These are phyloP conservation scores for Saccharomycopsis malanga DNA, from an alignment of 805 yeast genomes.

Conservation along the genomic window DNA sequence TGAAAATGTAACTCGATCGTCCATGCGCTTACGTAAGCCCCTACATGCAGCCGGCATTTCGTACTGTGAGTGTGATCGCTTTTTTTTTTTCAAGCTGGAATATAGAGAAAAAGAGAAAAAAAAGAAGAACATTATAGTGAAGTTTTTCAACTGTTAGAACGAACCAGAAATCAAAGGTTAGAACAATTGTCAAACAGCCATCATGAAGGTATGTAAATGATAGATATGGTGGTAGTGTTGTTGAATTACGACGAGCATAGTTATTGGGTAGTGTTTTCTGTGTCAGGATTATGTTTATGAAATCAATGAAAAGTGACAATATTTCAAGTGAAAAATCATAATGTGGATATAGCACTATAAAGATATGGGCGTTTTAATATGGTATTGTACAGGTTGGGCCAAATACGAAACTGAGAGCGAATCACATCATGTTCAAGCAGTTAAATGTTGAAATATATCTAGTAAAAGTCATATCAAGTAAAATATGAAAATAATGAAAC, in stretches of 20 bases:
- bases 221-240: neutral
- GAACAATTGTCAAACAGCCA: slow-evolving; percentile 24
- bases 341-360: too few relatives aligned
- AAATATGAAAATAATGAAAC: too few relatives aligned
- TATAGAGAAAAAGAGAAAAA: neutral
- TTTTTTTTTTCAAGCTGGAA: neutral
- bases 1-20: too few relatives aligned
- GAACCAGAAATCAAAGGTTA: neutral
- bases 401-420: too few relatives aligned
- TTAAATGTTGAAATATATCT: too few relatives aligned
- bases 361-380: too few relatives aligned
- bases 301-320: neutral
- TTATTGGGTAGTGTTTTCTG: neutral
- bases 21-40: too few relatives aligned
- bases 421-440: too few relatives aligned
- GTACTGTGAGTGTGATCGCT: neutral
- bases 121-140: neutral
- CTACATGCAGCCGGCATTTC: too few relatives aligned
- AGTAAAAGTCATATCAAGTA: too few relatives aligned
- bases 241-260: neutral
- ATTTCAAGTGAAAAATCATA: neutral
- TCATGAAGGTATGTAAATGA: slow-evolving; percentile 33
- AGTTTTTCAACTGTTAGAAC: neutral
- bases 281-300: neutral
- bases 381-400: too few relatives aligned